These are phyloP conservation scores for Carex scoparia DNA, from an alignment of 176 grass and related monocot genomes.

Conservation along the genomic window DNA sequence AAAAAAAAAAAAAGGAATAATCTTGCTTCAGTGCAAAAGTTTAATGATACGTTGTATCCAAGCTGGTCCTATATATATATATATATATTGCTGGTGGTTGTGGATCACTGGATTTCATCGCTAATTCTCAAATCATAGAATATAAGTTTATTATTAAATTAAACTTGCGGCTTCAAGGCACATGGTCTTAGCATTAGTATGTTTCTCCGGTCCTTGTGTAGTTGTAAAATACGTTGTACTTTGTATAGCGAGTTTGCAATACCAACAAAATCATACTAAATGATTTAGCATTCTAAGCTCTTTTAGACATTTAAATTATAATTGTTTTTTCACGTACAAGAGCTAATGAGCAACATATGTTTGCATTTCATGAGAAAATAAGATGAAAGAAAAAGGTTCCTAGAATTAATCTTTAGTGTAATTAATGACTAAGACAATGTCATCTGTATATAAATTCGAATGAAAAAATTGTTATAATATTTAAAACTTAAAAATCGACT, in stretches of 20 bases:
- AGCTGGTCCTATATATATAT: background rate
- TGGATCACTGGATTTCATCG: background rate
- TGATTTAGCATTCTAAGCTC: background rate
- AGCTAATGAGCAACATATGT: background rate
- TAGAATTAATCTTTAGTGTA: too few relatives aligned
- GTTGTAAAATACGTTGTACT: background rate
- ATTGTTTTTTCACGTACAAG: too few relatives aligned
- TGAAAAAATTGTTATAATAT: too few relatives aligned
- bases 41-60: constrained; percentile 12
- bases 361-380: background rate
- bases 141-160: background rate
- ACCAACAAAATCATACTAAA: background rate
- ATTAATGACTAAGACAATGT: too few relatives aligned
- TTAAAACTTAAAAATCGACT: too few relatives aligned
- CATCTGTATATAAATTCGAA: too few relatives aligned
- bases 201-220: background rate
- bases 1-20: background rate
- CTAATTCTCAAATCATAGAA: background rate
- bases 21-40: constrained; percentile 15
- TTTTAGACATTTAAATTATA: too few relatives aligned
- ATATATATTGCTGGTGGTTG: background rate
- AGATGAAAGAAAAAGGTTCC: too few relatives aligned
- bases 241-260: background rate
- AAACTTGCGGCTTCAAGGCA: background rate
- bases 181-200: background rate